Base-by-base conservation (phyloP, 495 filamentous ascomycete genomes). In the Lichenothelia convexa region DNA sequence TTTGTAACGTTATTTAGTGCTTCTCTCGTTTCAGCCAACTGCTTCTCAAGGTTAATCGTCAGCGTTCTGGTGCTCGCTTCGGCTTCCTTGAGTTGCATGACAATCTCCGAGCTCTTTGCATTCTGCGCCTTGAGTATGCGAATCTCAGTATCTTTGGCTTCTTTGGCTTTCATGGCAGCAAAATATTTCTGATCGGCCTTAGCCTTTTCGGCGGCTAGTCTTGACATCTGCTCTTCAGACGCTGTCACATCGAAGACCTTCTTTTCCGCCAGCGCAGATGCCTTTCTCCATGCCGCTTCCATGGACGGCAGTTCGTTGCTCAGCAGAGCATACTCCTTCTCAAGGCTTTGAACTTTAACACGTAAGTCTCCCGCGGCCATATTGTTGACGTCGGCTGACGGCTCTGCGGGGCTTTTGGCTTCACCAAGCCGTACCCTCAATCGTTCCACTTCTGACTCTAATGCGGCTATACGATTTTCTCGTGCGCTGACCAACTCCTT, bases 121-220 rank as follows among this genome's bases (percentile, higher is more conserved):
- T 86, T 92, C 54, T 94, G 85, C 39, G 69, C 62, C 33, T 80
- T 67, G 30, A 94, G 59, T 3, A 73, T 68, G 39, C 82, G 68
- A 31, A 85, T 75, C 56, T 93, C 85, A 26, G 65, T 59, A 13
- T 77, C 73, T 36, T 81, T 66, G 15, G 75, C 71, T 47, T 95
- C 89, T 51, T 84, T 92, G 44, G 80, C 74, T 52, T 93, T 94
- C 64, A 93, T 86, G 11, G 84, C 81, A 3, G 76, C 75, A 49
- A 94, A 95, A 52, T 92, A 97, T 56, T 95, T 95, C 53, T 94
- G 86, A 48, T 95, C 86, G 0, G 91, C 91, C 50, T 93, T 95
- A 22, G 73, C 70, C 56, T 95, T 97, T 55, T 97, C 89, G 0
- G 83, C 85, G 2, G 64, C 68, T 7, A 89, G 60, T 4, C 78